Conservation (phyloP, 2,329 filamentous ascomycete genomes). For the Hymenoscyphus fraxineus region DNA sequence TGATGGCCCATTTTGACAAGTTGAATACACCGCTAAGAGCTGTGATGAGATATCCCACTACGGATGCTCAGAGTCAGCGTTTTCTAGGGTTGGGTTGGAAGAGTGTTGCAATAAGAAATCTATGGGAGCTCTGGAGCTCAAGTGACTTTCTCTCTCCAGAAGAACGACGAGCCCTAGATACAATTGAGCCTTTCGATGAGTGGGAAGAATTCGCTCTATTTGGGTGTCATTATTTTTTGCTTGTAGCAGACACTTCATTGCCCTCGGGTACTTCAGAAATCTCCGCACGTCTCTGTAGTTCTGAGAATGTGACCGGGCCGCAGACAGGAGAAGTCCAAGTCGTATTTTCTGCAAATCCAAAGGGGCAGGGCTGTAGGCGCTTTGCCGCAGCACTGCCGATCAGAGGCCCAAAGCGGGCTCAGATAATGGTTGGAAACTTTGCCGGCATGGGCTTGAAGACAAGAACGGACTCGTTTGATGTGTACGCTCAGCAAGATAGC, state of each 20-base stretch:
- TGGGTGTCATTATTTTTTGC: slow-evolving; percentile 76
- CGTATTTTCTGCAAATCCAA: slow-evolving; percentile 38
- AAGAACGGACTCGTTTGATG: slow-evolving; percentile 43
- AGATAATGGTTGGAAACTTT: slow-evolving; percentile 30
- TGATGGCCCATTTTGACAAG: slow-evolving; percentile 80
- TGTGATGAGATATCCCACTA: slow-evolving; percentile 64
- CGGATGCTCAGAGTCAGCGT: slow-evolving; percentile 62
- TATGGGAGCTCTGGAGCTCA: slow-evolving; percentile 82
- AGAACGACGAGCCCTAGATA: slow-evolving; percentile 61
- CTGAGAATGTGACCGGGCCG: too few species aligned
- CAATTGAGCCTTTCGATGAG: slow-evolving; percentile 83
- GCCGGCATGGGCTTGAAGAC: slow-evolving; percentile 38
- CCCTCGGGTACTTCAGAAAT: not conserved
- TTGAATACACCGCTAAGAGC: slow-evolving; percentile 74
- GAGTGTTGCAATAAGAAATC: slow-evolving; percentile 56
- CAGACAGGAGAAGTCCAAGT: slow-evolving; percentile 15
- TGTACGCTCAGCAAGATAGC: slow-evolving; percentile 27
- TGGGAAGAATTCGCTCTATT: slow-evolving; percentile 94
- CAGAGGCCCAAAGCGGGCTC: slow-evolving; percentile 37
- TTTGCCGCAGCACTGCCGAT: slow-evolving; percentile 55
- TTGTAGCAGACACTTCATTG: slow-evolving; percentile 51
- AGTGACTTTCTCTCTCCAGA: slow-evolving; percentile 57
- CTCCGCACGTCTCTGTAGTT: not conserved
- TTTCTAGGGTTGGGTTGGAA: slow-evolving; percentile 69
- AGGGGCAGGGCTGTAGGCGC: slow-evolving; percentile 48